Base-by-base conservation (phyloP, 345 rosid genomes). In the Excoecaria cochinchinensis region DNA sequence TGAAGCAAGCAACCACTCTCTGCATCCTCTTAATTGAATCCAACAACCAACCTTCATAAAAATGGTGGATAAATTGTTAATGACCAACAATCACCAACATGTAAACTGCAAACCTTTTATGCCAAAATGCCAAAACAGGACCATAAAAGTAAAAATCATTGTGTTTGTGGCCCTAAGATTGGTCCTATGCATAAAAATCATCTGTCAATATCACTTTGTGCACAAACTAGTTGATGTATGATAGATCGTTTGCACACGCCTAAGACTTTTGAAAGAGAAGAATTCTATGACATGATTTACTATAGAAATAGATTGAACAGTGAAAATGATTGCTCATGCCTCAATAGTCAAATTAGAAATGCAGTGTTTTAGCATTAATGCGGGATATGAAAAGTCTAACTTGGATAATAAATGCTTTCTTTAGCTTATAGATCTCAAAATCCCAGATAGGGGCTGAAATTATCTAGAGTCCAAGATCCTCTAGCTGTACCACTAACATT, bases 11-110 rank as follows among this genome's bases (percentile, higher is more conserved):
- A 67, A 15, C 77, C 17, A 62, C 80, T 58, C 44, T 71, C 31
- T 65, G 70, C 48, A 31, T n/a, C 71, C 61, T 67, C 69, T 74
- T 80, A 78, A 71, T 78, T 40, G 68, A 76, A 58, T 70, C 60
- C 51, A 64, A 72, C 77, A 11, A 81, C 79, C 52, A 5, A 24
- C 55, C 39, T 16, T 17, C 73, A 53, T 70, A 73, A 21, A 24
- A 25, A 67, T 61, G 69, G 46, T 46, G 67, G 69, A 77, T 63
- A 63, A 63, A 47, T n/a, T 66, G 79, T 69, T 48, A 31, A n/a
- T 39, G 71, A 39, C 74, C 36, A 48, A 17, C 60, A 48, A 42
- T 17, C 15, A 1, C 55, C 24, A 36, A 68, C 44, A 17, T 70
- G 63, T 53, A 19, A 39, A 21, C 73, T 31, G 48, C 58, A 22